Percentiles rank a stretch among this genome's conserved stretches.
phyloP scores from a whole-genome alignment of 2,329 filamentous ascomycete genomes.

The Dothistroma septosporum region DNA sequence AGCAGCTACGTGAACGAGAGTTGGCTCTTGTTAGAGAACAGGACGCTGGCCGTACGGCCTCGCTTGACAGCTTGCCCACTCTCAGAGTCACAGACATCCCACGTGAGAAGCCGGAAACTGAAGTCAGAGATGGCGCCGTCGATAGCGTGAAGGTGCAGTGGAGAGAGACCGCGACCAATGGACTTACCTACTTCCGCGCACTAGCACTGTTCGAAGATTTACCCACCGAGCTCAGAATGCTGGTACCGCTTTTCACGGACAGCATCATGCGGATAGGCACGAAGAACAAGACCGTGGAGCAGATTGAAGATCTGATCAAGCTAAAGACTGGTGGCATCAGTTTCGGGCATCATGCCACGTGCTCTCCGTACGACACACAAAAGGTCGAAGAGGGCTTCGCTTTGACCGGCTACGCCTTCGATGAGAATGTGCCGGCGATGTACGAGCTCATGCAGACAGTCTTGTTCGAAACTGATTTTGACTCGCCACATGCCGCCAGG shows the following conservation, averaged over 20 bases:
- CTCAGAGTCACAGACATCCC: slow-evolving; percentile 87
- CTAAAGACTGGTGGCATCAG: slow-evolving; percentile 90
- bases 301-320: slow-evolving; percentile 93
- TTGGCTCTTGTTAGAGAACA: slow-evolving; percentile 61
- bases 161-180: slow-evolving; percentile 90
- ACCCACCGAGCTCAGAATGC: slow-evolving; percentile 75
- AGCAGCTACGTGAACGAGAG: slow-evolving; percentile 72
- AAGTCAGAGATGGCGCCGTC: slow-evolving; percentile 55
- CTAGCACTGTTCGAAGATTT: slow-evolving; percentile 75
- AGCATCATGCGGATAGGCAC: slow-evolving; percentile 92
- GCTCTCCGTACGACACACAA: slow-evolving; percentile 68
- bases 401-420: slow-evolving; percentile 81
- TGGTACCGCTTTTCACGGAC: slow-evolving; percentile 88
- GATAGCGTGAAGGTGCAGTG: slow-evolving; percentile 72
- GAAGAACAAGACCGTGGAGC: slow-evolving; percentile 81
- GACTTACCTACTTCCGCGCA: slow-evolving; percentile 90
- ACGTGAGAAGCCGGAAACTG: slow-evolving; percentile 68
- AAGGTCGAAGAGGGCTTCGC: slow-evolving; percentile 75
- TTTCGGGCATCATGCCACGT: slow-evolving; percentile 76
- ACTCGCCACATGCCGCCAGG: slow-evolving; percentile 71
- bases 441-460: slow-evolving; percentile 77
- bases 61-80: slow-evolving; percentile 82
- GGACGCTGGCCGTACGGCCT: slow-evolving; percentile 75
- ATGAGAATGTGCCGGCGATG: slow-evolving; percentile 87
- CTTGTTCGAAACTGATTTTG: slow-evolving; percentile 84